phyloP scores from a whole-genome alignment of 129 eudicot species.

The Artemisia tridentata region DNA sequence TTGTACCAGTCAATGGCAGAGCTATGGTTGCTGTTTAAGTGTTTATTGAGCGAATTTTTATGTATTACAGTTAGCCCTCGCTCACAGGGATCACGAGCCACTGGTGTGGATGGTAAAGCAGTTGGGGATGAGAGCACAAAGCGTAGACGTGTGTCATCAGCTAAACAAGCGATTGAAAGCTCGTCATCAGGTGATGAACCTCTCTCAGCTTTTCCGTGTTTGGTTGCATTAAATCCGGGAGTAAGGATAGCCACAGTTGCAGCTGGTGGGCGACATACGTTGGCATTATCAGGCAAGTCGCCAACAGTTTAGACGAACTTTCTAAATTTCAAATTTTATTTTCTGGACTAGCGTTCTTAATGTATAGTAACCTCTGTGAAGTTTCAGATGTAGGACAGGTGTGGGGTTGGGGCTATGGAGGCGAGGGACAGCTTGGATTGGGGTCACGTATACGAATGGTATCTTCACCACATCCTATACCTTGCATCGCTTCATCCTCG shows the following conservation, averaged over 20 bases:
- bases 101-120: conserved; percentile 49
- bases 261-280: conserved; percentile 96
- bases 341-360: conserved; percentile 6
- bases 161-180: conserved; percentile 76
- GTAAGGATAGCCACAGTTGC: conserved; percentile 83
- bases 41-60: conserved; percentile 15
- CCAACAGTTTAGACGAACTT: neutral
- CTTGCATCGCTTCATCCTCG: conserved; percentile 72
- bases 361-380: conserved; percentile 33
- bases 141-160: conserved; percentile 74
- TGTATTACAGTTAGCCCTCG: conserved; percentile 68
- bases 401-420: conserved; percentile 99
- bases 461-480: conserved; percentile 94
- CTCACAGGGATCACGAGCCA: conserved; percentile 54
- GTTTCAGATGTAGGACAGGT: conserved; percentile 95
- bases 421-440: conserved; percentile 94
- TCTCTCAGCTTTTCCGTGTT: conserved; percentile 85
- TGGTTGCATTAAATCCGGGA: conserved; percentile 79
- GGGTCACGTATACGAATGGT: conserved; percentile 95
- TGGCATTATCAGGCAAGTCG: conserved; percentile 77
- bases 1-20: neutral
- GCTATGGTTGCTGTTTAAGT: neutral
- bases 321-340: neutral
- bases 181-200: conserved; percentile 72
- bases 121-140: conserved; percentile 68